Evolutionary conservation across 176 grass and related monocot species (phyloP).

Genomic region (Aegilops sharonensis): DNA sequence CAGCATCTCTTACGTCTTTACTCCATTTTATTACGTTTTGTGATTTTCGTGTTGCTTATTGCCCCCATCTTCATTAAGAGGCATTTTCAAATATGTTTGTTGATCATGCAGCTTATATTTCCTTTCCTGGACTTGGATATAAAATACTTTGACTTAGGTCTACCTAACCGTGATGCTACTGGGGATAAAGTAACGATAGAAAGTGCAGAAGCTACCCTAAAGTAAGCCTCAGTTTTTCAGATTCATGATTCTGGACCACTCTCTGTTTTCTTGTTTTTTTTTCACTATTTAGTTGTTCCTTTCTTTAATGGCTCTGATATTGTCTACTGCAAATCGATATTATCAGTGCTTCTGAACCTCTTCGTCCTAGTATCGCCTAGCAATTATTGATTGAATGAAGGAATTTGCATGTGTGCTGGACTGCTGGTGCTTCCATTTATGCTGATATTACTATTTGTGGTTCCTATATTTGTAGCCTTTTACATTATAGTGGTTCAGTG

Average conservation of each 20-base stretch:
- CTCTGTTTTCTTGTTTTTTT: slow-evolving; percentile 18
- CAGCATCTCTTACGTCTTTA: background rate
- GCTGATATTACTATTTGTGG: background rate
- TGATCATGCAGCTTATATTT: slow-evolving; percentile 75
- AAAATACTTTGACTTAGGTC: slow-evolving; percentile 92
- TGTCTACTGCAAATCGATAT: background rate
- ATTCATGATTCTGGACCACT: background rate
- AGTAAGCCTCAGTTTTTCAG: slow-evolving; percentile 39
- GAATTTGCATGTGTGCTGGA: background rate
- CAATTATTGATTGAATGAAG: background rate
- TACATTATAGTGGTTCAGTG: background rate
- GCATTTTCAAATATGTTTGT: background rate
- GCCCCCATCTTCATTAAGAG: background rate
- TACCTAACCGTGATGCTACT: slow-evolving; percentile 70
- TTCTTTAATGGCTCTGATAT: background rate
- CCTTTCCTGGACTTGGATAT: slow-evolving; percentile 93
- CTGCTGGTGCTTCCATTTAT: background rate
- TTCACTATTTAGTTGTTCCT: background rate
- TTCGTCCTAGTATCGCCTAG: background rate
- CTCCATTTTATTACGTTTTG: slow-evolving; percentile 12
- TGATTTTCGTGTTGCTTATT: background rate
- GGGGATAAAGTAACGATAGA: slow-evolving; percentile 71
- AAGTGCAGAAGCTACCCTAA: slow-evolving; percentile 80
- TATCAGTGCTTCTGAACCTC: background rate
- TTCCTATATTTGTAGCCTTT: background rate